Evolutionary conservation across 2,329 filamentous ascomycete species (phyloP).

Genomic region (Aaosphaeria pasadenensis): DNA sequence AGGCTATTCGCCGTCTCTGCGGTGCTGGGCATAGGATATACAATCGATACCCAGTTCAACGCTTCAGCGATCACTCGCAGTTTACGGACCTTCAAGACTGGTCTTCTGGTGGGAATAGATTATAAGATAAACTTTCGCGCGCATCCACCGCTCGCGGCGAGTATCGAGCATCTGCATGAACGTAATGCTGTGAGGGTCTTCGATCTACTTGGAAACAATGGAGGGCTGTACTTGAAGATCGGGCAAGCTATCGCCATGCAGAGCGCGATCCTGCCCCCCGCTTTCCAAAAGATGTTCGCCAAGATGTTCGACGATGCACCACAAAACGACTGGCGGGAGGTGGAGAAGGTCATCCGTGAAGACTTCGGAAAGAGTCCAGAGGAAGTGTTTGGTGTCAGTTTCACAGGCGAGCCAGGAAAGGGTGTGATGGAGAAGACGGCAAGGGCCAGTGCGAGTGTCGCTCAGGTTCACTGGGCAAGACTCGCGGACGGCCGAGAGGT

Average conservation of each 20-base stretch:
- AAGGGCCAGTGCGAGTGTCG: slow-evolving; percentile 83
- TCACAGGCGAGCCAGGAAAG: slow-evolving; percentile 61
- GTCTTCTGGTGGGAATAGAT: slow-evolving; percentile 78
- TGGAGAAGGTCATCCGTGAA: slow-evolving; percentile 79
- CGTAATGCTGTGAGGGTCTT: slow-evolving; percentile 83
- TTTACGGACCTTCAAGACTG: slow-evolving; percentile 75
- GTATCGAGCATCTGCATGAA: slow-evolving; percentile 73
- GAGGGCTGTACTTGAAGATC: slow-evolving; percentile 94
- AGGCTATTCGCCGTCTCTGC: slow-evolving; percentile 63
- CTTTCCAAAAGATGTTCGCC: slow-evolving; percentile 94
- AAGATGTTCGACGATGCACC: slow-evolving; percentile 98
- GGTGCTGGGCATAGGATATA: slow-evolving; percentile 61
- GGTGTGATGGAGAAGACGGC: slow-evolving; percentile 69
- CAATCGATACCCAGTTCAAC: slow-evolving; percentile 71
- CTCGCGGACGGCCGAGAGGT: slow-evolving; percentile 85
- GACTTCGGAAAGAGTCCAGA: slow-evolving; percentile 83
- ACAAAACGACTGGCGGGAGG: slow-evolving; percentile 82
- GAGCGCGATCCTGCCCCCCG: slow-evolving; percentile 84
- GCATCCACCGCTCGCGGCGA: slow-evolving; percentile 69
- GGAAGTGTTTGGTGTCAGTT: slow-evolving; percentile 90
- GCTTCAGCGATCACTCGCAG: slow-evolving; percentile 77
- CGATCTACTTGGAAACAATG: slow-evolving; percentile 78
- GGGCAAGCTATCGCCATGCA: slow-evolving; percentile 99
- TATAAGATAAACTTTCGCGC: slow-evolving; percentile 96
- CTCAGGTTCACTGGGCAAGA: slow-evolving; percentile 93